A percentile compares a stretch with the other conserved stretches of the same genome.
Conservation (phyloP, 768 basidiomycete species). For the Sporobolomyces phaffii region DNA sequence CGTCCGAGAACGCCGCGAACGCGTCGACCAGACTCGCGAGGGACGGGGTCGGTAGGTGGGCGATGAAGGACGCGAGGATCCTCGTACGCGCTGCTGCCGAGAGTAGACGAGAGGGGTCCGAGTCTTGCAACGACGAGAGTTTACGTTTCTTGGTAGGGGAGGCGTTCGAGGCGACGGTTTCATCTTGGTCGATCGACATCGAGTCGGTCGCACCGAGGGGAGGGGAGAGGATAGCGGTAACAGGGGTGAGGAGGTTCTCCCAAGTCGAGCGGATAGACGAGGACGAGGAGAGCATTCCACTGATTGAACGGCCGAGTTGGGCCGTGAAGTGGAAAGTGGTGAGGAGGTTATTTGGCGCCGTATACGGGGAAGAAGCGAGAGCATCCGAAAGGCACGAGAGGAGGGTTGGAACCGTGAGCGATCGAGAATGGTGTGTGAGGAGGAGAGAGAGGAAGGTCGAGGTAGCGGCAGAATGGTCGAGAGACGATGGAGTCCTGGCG, state of each 20-base stretch:
- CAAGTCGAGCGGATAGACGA: not conserved
- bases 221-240: not conserved
- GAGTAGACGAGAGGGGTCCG: not conserved
- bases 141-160: slow-evolving; percentile 34
- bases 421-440: slow-evolving; percentile 27
- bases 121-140: not conserved
- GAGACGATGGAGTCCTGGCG: not conserved
- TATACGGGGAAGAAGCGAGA: slow-evolving; percentile 8
- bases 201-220: not conserved
- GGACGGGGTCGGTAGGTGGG: not conserved
- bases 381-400: slow-evolving; percentile 24
- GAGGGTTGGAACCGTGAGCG: slow-evolving; percentile 20
- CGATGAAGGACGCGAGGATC: slow-evolving; percentile 3
- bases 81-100: slow-evolving; percentile 2
- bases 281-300: not conserved
- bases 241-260: not conserved
- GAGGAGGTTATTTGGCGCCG: slow-evolving; percentile 22
- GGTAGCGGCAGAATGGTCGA: not conserved
- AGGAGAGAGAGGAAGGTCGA: slow-evolving; percentile 19
- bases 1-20: slow-evolving; percentile 4
- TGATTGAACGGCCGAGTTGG: not conserved
- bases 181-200: not conserved
- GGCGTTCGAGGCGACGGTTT: not conserved
- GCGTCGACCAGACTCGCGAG: not conserved
- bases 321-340: not conserved